Evolutionary conservation across 257 asterid genomes (phyloP).

Genomic region (Phtheirospermum japonicum): DNA sequence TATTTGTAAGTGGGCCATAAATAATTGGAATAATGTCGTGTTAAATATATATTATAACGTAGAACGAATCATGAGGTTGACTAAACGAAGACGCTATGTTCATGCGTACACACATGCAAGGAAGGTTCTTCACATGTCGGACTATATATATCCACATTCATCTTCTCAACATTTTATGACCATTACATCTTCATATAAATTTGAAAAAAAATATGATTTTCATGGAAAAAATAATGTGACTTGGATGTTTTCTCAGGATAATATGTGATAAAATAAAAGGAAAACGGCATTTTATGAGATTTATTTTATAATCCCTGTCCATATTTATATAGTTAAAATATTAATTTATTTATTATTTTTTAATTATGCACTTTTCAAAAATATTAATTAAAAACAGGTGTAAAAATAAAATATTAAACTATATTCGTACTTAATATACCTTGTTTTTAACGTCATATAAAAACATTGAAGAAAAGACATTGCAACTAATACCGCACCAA

Average conservation of each 20-base stretch:
- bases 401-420: no score
- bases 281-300: no score
- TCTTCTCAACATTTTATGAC: background rate
- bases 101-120: background rate
- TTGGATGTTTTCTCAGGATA: no score
- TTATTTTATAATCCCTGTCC: no score
- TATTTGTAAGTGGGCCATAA: background rate
- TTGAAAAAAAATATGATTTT: no score
- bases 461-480: constrained; percentile 16
- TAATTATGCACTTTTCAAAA: no score
- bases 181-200: background rate
- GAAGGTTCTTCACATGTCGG: constrained; percentile 7
- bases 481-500: constrained; percentile 28
- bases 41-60: background rate
- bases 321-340: no score
- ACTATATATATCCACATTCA: background rate
- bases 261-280: no score
- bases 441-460: background rate
- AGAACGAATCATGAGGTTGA: constrained; percentile 15
- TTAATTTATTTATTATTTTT: no score
- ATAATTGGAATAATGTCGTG: constrained; percentile 5
- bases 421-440: no score
- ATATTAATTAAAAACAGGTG: no score
- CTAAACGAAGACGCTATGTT: constrained; percentile 23
- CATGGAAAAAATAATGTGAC: no score